phyloP scores from a whole-genome alignment of 495 filamentous ascomycete species.

The Penicillium fimorum region DNA sequence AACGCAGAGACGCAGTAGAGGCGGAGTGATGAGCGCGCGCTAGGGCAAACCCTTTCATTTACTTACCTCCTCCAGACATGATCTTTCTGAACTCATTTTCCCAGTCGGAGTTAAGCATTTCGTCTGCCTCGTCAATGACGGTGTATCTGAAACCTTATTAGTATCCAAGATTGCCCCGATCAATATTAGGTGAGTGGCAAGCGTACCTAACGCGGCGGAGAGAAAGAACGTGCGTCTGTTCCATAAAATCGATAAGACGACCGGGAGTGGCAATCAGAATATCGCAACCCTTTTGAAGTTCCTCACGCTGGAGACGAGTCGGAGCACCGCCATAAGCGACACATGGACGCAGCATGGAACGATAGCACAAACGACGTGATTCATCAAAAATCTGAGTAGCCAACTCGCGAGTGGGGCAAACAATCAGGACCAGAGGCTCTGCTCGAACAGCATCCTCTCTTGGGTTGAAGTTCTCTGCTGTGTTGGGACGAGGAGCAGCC shows the following conservation, averaged over 20 bases:
- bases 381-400: slow-evolving; percentile 94
- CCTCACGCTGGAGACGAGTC: slow-evolving; percentile 58
- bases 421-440: slow-evolving; percentile 81
- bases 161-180: neutral
- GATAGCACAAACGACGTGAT: slow-evolving; percentile 84
- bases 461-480: slow-evolving; percentile 44
- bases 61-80: slow-evolving; percentile 73
- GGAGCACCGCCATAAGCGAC: slow-evolving; percentile 87
- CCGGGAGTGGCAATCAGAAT: slow-evolving; percentile 86
- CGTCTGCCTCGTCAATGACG: slow-evolving; percentile 93
- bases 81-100: slow-evolving; percentile 65
- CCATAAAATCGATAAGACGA: slow-evolving; percentile 79
- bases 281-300: slow-evolving; percentile 82
- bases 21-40: neutral
- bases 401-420: slow-evolving; percentile 87
- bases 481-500: slow-evolving; percentile 68
- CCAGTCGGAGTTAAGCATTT: slow-evolving; percentile 80
- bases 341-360: slow-evolving; percentile 90
- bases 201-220: slow-evolving; percentile 71
- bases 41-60: neutral
- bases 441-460: slow-evolving; percentile 53
- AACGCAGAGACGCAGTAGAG: neutral
- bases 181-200: slow-evolving; percentile 2
- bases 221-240: slow-evolving; percentile 62
- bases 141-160: slow-evolving; percentile 55